Conservation (phyloP, 2,329 filamentous ascomycete genomes). For the Botrytis medusae region DNA sequence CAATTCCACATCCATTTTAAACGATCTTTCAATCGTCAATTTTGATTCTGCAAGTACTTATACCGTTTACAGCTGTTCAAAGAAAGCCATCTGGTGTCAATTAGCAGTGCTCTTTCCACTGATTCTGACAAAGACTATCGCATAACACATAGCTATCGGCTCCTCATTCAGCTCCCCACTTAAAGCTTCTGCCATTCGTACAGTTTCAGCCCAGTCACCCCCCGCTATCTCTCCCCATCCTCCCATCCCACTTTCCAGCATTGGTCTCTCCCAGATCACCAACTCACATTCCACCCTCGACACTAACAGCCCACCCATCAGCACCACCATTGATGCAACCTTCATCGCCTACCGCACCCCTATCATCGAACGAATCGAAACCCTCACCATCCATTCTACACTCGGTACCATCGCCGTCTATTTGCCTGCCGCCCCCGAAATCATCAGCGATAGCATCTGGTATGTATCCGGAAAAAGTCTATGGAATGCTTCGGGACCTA, state of each 20-base stretch:
- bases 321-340: neutral
- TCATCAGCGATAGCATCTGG: neutral
- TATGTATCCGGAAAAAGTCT: neutral
- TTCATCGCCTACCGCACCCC: neutral
- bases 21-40: neutral
- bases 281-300: neutral
- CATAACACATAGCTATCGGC: neutral
- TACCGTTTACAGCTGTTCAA: neutral
- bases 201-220: neutral
- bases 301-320: neutral
- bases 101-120: neutral
- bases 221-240: neutral
- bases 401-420: neutral
- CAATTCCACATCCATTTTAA: no score
- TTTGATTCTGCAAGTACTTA: neutral
- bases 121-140: neutral
- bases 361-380: neutral
- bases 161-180: neutral
- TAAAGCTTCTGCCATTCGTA: neutral
- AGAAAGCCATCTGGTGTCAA: neutral
- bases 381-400: neutral
- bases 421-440: neutral
- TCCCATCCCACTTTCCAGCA: neutral
- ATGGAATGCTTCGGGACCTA: neutral
- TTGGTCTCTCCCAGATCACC: neutral